Percentiles rank a stretch among this genome's conserved stretches.
Evolutionary conservation across 2,329 filamentous ascomycete species (phyloP).

Genomic region (Phaeomoniella chlamydospora): DNA sequence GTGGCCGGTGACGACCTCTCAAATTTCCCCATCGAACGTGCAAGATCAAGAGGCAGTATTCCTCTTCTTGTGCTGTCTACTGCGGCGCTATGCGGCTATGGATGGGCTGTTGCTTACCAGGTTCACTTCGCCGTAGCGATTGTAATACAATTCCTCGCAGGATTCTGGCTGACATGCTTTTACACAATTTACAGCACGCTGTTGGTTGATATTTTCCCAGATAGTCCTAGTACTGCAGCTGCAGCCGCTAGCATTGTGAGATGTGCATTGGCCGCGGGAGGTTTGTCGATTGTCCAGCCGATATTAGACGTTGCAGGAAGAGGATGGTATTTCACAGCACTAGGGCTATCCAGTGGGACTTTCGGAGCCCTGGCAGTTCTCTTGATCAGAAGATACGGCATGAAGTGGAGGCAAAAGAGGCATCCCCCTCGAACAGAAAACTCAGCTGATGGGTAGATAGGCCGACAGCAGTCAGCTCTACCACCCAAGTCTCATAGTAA

Average conservation of each 20-base stretch:
- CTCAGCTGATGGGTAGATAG: no score
- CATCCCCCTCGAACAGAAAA: no score
- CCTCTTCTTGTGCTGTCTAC: conserved; percentile 12
- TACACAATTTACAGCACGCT: conserved; percentile 20
- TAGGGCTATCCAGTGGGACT: conserved; percentile 4
- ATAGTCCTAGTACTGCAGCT: not conserved
- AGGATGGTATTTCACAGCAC: conserved; percentile 2
- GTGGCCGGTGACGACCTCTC: conserved; percentile 27
- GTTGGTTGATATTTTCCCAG: conserved; percentile 20
- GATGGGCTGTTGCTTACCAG: conserved; percentile 13
- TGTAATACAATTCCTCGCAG: conserved; percentile 21
- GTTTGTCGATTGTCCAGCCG: conserved; percentile 1
- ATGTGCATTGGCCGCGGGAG: not conserved
- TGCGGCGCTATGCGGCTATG: conserved; percentile 13
- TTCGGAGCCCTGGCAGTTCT: conserved; percentile 4
- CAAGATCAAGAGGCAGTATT: conserved; percentile 13
- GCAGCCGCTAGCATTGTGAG: not conserved
- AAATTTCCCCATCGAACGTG: conserved; percentile 23
- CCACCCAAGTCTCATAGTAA: no score
- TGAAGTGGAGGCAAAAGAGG: conserved; percentile 6
- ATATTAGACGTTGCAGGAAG: conserved; percentile 3
- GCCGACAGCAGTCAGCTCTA: no score
- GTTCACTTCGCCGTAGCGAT: conserved; percentile 19
- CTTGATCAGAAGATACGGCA: conserved; percentile 4
- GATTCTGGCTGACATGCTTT: conserved; percentile 17